Percentiles rank a stretch among this genome's conserved stretches.
Evolutionary conservation across 2,329 filamentous ascomycete species (phyloP).

Genomic region (Ustilaginoidea virens): DNA sequence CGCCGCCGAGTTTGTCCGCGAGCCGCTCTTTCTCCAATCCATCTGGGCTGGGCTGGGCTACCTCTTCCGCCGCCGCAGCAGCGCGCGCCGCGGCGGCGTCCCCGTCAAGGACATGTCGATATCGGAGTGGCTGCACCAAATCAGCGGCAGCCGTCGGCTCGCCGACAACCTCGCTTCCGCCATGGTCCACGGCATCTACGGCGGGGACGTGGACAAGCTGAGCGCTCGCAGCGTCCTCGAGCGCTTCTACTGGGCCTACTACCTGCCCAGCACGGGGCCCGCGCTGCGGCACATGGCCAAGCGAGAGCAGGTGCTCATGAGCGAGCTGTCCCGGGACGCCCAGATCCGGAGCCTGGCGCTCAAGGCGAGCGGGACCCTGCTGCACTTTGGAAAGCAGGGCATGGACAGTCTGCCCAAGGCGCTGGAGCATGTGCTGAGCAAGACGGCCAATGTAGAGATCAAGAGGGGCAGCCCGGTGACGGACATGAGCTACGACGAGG

Average conservation of each 20-base stretch:
- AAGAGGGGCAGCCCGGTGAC: conserved; percentile 32
- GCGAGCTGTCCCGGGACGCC: conserved; percentile 12
- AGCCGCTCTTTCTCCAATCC: conserved; percentile 18
- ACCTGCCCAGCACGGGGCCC: conserved; percentile 12
- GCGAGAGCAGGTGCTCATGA: conserved; percentile 15
- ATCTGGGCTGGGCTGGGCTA: conserved; percentile 13
- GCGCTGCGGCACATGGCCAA: conserved; percentile 27
- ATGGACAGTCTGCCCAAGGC: conserved; percentile 43
- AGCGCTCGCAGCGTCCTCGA: conserved; percentile 48
- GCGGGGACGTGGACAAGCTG: conserved; percentile 70
- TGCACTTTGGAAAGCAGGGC: conserved; percentile 34
- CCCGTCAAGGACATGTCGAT: conserved; percentile 18
- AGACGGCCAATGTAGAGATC: conserved; percentile 44
- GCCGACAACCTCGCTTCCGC: conserved; percentile 65
- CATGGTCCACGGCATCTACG: conserved; percentile 76
- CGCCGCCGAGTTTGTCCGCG: conserved; percentile 12
- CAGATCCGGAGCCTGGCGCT: conserved; percentile 16
- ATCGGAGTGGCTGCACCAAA: conserved; percentile 18
- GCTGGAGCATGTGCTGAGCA: conserved; percentile 33
- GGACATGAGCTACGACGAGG: conserved; percentile 24
- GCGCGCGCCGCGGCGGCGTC: conserved; percentile 7
- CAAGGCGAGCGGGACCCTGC: conserved; percentile 14
- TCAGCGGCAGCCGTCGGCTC: conserved; percentile 20
- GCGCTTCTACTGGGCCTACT: conserved; percentile 15
- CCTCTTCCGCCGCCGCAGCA: conserved; percentile 10